Evolutionary conservation across 1,139 yeast species (phyloP).

Genomic region (Pichia sp.): DNA sequence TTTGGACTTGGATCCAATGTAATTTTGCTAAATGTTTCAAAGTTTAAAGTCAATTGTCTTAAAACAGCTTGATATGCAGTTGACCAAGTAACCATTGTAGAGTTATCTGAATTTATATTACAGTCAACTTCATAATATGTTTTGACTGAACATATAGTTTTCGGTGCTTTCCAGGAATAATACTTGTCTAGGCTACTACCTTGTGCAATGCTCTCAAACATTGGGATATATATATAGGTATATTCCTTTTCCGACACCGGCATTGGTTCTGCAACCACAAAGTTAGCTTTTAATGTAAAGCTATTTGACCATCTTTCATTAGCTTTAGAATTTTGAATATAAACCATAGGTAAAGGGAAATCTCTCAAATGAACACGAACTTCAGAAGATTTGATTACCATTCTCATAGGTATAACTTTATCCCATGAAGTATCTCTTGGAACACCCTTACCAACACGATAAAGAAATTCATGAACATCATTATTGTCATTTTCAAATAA

Average conservation of each 20-base stretch:
- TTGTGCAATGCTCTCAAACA: slow-evolving; percentile 38
- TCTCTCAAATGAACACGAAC: slow-evolving; percentile 60
- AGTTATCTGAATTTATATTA: slow-evolving; percentile 46
- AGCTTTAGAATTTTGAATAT: slow-evolving; percentile 34
- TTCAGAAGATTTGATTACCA: slow-evolving; percentile 44
- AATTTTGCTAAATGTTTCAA: slow-evolving; percentile 80
- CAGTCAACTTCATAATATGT: slow-evolving; percentile 57
- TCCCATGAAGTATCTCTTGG: slow-evolving; percentile 68
- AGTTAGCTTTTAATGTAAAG: slow-evolving; percentile 34
- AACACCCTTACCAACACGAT: slow-evolving; percentile 74
- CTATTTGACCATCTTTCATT: slow-evolving; percentile 27
- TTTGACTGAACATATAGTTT: slow-evolving; percentile 74
- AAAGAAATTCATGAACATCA: slow-evolving; percentile 52
- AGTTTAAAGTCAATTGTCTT: slow-evolving; percentile 70
- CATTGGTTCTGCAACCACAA: slow-evolving; percentile 47
- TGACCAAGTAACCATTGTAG: slow-evolving; percentile 81
- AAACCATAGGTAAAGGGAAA: slow-evolving; percentile 51
- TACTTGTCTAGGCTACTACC: slow-evolving; percentile 35
- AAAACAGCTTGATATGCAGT: slow-evolving; percentile 73
- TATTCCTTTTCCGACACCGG: slow-evolving; percentile 15
- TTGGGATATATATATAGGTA: slow-evolving; percentile 49
- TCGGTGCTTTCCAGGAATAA: slow-evolving; percentile 60
- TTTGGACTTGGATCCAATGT: slow-evolving; percentile 78
- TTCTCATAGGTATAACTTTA: slow-evolving; percentile 55
- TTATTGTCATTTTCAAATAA: slow-evolving; percentile 41